Conservation (phyloP, 805 yeast species). For the Scheffersomyces stipitis region DNA sequence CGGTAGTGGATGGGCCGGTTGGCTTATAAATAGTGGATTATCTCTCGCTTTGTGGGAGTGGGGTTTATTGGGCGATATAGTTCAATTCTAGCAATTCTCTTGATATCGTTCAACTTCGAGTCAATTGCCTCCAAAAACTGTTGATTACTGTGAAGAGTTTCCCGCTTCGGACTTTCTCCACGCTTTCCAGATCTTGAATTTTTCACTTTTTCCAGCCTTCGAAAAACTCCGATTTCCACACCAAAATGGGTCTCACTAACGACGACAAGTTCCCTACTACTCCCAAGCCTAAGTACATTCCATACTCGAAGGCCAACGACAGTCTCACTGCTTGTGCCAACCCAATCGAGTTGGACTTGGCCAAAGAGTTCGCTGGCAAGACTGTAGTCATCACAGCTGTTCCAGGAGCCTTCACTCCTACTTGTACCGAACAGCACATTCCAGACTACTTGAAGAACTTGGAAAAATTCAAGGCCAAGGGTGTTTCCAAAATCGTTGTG, state of each 20-base stretch:
- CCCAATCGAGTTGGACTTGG: conserved; percentile 36
- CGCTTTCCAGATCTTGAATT: too few species aligned
- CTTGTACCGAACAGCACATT: conserved; percentile 70
- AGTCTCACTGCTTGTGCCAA: conserved; percentile 38
- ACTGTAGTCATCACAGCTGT: conserved; percentile 71
- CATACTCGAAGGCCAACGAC: conserved; percentile 37
- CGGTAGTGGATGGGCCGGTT: too few species aligned
- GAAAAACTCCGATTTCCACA: neutral
- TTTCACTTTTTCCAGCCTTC: too few species aligned
- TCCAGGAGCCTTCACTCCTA: conserved; percentile 88
- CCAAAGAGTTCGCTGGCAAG: conserved; percentile 39
- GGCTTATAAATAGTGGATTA: too few species aligned
- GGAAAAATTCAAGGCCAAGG: conserved; percentile 53
- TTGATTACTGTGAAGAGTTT: too few species aligned
- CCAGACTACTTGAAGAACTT: conserved; percentile 61
- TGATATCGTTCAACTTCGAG: too few species aligned
- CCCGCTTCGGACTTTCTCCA: too few species aligned
- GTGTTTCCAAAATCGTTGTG: conserved; percentile 63
- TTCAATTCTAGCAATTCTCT: too few species aligned
- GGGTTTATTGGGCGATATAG: too few species aligned
- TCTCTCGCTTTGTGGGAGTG: too few species aligned
- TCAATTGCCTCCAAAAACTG: too few species aligned
- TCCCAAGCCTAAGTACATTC: conserved; percentile 39
- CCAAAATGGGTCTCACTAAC: conserved; percentile 10
- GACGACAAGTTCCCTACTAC: conserved; percentile 38